Conservation (phyloP, 2,329 filamentous ascomycete species). For the Neobulgaria alba region DNA sequence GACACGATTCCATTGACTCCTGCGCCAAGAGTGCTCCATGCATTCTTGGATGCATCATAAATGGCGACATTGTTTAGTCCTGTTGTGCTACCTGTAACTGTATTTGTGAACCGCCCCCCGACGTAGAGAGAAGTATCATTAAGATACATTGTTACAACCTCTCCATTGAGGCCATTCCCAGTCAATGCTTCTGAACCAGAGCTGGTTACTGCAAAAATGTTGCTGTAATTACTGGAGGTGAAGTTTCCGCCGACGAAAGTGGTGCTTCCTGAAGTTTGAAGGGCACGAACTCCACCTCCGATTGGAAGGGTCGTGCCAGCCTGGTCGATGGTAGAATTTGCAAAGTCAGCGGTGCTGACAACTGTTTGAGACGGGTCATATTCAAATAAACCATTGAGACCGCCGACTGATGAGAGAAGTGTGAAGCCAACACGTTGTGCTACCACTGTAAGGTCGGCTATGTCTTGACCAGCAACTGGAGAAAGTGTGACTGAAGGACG, state of each 20-base stretch:
- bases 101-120: slow-evolving; percentile 77
- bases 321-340: slow-evolving; percentile 65
- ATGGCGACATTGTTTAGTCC: slow-evolving; percentile 68
- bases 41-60: slow-evolving; percentile 59
- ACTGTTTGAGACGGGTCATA: slow-evolving; percentile 60
- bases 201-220: slow-evolving; percentile 67
- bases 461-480: slow-evolving; percentile 54
- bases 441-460: slow-evolving; percentile 66
- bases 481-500: slow-evolving; percentile 71
- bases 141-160: slow-evolving; percentile 63
- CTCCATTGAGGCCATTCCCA: slow-evolving; percentile 69
- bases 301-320: slow-evolving; percentile 62
- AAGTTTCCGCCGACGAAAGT: slow-evolving; percentile 83
- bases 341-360: slow-evolving; percentile 53
- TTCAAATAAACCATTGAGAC: slow-evolving; percentile 84
- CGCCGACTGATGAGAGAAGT: slow-evolving; percentile 63
- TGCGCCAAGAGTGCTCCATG: slow-evolving; percentile 73
- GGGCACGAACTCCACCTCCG: slow-evolving; percentile 59
- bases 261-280: slow-evolving; percentile 55
- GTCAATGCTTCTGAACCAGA: slow-evolving; percentile 53
- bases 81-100: slow-evolving; percentile 48
- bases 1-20: slow-evolving; percentile 76
- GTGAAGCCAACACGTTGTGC: slow-evolving; percentile 79
- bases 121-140: slow-evolving; percentile 62
- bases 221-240: slow-evolving; percentile 55